Evolutionary conservation across 768 basidiomycete species (phyloP).

Genomic region (Cystofilobasidium macerans): DNA sequence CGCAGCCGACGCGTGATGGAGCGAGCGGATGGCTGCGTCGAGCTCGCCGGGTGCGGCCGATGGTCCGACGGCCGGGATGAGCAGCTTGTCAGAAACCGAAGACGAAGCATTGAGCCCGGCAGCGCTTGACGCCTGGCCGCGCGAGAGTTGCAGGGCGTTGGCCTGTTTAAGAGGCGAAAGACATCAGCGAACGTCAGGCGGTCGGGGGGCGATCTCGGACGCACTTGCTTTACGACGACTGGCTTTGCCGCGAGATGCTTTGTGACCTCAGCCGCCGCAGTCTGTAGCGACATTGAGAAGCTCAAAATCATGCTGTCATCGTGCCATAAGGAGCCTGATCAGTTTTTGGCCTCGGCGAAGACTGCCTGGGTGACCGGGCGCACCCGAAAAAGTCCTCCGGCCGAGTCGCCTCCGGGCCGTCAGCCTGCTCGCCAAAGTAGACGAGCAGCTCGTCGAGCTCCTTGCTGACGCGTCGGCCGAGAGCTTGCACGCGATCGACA

Average conservation of each 20-base stretch:
- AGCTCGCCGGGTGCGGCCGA: slow-evolving; percentile 54
- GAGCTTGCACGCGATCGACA: slow-evolving; percentile 56
- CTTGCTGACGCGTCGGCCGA: slow-evolving; percentile 48
- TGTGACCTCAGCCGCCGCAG: slow-evolving; percentile 34
- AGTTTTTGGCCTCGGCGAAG: too few relatives aligned
- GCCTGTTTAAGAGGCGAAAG: slow-evolving; percentile 56
- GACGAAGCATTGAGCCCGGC: slow-evolving; percentile 10
- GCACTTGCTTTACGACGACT: not conserved
- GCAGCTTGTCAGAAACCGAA: not conserved
- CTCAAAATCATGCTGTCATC: slow-evolving; percentile 11
- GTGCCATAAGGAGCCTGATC: too few relatives aligned
- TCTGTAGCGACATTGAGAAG: slow-evolving; percentile 32
- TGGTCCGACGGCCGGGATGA: not conserved
- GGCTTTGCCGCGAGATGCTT: slow-evolving; percentile 12
- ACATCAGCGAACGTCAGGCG: slow-evolving; percentile 46
- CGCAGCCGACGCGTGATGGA: slow-evolving; percentile 43
- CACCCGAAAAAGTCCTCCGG: slow-evolving; percentile 65
- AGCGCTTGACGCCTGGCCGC: slow-evolving; percentile 24
- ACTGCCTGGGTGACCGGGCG: too few relatives aligned
- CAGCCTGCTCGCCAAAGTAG: slow-evolving; percentile 70
- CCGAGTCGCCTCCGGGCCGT: slow-evolving; percentile 54
- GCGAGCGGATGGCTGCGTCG: slow-evolving; percentile 68
- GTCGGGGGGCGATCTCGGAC: not conserved
- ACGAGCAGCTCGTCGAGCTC: slow-evolving; percentile 53
- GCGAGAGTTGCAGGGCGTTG: slow-evolving; percentile 1